Percentiles rank a stretch among this genome's conserved stretches.
phyloP scores from a whole-genome alignment of 1,284 basidiomycete species.

The Nidula niveotomentosa region DNA sequence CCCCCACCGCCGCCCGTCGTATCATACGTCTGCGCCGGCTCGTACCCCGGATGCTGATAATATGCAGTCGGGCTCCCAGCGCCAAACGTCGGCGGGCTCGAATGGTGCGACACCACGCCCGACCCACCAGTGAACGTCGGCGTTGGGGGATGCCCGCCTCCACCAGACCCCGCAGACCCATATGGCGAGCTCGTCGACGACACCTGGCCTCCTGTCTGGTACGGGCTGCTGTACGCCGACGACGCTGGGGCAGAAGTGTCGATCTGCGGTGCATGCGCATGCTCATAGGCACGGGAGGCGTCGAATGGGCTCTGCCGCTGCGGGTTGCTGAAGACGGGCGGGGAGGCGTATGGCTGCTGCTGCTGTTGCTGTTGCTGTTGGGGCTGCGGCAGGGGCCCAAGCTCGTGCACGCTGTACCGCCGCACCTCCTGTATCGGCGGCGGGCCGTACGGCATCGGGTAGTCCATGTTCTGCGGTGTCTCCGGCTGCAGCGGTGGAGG shows the following conservation, averaged over 20 bases:
- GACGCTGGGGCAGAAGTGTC: conserved; percentile 9
- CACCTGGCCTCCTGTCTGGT: conserved; percentile 8
- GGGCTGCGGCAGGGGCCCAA: conserved; percentile 3
- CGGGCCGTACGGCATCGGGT: conserved; percentile 2
- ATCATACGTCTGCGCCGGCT: background rate
- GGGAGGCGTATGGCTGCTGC: conserved; percentile 1
- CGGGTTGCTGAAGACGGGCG: background rate
- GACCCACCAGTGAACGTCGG: conserved; percentile 17
- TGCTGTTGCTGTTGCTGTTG: conserved; percentile 2
- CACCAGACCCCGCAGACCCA: conserved; percentile 15
- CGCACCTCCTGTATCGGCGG: background rate
- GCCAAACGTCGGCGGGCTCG: conserved; percentile 21
- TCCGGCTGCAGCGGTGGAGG: conserved; percentile 5
- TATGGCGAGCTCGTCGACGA: conserved; percentile 24
- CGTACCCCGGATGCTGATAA: conserved; percentile 10
- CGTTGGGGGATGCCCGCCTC: conserved; percentile 20
- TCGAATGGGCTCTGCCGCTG: background rate
- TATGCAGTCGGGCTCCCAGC: conserved; percentile 12
- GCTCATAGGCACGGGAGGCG: background rate
- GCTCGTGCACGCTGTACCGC: conserved; percentile 1
- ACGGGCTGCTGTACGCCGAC: conserved; percentile 7
- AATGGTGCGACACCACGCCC: conserved; percentile 9
- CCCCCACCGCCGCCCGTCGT: background rate
- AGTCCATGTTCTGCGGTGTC: background rate
- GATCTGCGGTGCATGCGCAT: conserved; percentile 8